phyloP scores from a whole-genome alignment of 2,329 filamentous ascomycete species.

The Trichoderma citrinoviride region DNA sequence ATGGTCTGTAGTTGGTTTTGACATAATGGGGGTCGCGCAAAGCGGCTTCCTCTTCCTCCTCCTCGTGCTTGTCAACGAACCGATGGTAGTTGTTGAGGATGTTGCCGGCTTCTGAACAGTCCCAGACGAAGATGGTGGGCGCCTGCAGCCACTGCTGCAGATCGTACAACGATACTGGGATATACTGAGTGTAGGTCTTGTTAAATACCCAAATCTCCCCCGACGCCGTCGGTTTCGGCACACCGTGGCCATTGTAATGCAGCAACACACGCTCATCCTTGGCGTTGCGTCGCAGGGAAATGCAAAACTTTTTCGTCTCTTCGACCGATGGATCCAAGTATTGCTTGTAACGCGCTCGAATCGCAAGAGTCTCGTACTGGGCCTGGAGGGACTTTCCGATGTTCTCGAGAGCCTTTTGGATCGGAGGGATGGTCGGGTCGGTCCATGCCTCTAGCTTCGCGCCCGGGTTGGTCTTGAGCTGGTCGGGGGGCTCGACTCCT shows the following conservation, averaged over 20 bases:
- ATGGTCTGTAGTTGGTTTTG: constrained; percentile 66
- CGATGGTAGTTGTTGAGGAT: constrained; percentile 93
- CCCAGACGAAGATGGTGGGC: constrained; percentile 95
- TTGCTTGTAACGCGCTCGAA: constrained; percentile 96
- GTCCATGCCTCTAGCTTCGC: constrained; percentile 97
- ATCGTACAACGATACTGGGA: constrained; percentile 92
- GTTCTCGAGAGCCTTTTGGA: constrained; percentile 83
- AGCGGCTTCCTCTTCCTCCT: constrained; percentile 75
- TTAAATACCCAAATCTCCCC: constrained; percentile 99
- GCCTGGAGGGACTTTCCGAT: constrained; percentile 95
- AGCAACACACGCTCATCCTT: constrained; percentile 96
- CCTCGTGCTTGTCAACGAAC: constrained; percentile 91
- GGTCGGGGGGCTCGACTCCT: constrained; percentile 94
- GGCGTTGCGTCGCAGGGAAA: constrained; percentile 83
- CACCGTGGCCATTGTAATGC: constrained; percentile 97
- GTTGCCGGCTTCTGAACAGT: constrained; percentile 94
- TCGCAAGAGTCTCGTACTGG: constrained; percentile 93
- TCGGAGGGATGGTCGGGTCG: constrained; percentile 77
- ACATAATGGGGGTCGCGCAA: constrained; percentile 79
- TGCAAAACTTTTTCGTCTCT: constrained; percentile 94
- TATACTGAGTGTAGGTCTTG: constrained; percentile 98
- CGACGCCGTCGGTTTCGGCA: constrained; percentile 90
- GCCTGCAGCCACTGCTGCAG: constrained; percentile 94
- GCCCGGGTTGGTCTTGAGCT: constrained; percentile 90
- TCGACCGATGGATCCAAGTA: constrained; percentile 95